phyloP scores from a whole-genome alignment of 2,329 filamentous ascomycete species.

The Ophiosphaerella korrae region DNA sequence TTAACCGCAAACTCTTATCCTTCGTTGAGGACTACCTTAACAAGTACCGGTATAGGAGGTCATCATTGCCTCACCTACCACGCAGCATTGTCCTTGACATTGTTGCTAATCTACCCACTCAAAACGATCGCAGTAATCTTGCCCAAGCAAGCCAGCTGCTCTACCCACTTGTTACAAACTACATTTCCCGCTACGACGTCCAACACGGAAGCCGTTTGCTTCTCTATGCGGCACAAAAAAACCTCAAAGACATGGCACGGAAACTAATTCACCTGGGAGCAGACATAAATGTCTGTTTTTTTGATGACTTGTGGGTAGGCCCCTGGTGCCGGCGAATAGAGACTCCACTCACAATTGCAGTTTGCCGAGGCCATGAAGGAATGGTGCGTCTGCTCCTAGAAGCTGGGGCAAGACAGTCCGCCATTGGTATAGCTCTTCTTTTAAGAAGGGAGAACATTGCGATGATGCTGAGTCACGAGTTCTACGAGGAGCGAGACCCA shows the following conservation, averaged over 20 bases:
- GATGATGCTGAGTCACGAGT: background rate
- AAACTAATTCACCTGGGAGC: constrained; percentile 8
- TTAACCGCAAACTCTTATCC: background rate
- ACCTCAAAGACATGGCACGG: constrained; percentile 9
- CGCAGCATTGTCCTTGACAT: background rate
- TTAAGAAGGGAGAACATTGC: background rate
- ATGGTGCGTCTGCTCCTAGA: background rate
- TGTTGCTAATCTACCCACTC: background rate
- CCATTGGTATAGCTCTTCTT: background rate
- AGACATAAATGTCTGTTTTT: background rate
- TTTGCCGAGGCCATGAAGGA: background rate
- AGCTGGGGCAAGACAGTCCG: background rate
- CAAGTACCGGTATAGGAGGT: background rate
- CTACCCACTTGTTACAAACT: background rate
- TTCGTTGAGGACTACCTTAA: background rate
- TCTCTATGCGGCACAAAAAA: background rate
- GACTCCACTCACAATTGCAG: background rate
- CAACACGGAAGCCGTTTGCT: background rate
- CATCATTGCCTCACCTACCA: background rate
- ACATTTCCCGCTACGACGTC: background rate
- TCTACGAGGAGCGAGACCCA: background rate
- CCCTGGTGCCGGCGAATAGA: background rate
- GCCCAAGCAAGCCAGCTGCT: background rate
- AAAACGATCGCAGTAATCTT: background rate
- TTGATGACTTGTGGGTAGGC: no score